Evolutionary conservation across 2,329 filamentous ascomycete species (phyloP).

Genomic region (Cadophora sp.): DNA sequence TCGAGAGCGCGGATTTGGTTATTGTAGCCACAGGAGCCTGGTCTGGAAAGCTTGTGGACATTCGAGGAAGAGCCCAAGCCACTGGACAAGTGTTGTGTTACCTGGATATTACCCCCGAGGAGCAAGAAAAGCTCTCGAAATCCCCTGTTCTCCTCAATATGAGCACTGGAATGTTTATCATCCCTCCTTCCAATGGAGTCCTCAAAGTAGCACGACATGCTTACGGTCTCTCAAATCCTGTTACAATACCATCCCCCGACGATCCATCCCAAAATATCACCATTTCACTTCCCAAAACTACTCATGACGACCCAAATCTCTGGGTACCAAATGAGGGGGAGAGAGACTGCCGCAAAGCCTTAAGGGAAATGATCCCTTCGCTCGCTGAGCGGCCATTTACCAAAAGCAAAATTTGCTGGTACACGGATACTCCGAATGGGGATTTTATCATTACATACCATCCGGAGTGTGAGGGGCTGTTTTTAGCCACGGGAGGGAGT

Average conservation of each 20-base stretch:
- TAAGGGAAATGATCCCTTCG: slow-evolving; percentile 57
- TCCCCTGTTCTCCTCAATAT: slow-evolving; percentile 79
- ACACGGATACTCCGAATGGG: slow-evolving; percentile 68
- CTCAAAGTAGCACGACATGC: slow-evolving; percentile 68
- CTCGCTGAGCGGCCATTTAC: slow-evolving; percentile 59
- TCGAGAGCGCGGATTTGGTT: slow-evolving; percentile 71
- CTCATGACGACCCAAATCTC: slow-evolving; percentile 32
- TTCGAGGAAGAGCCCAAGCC: slow-evolving; percentile 76
- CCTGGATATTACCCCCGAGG: slow-evolving; percentile 73
- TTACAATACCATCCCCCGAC: slow-evolving; percentile 35
- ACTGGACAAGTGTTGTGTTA: slow-evolving; percentile 86
- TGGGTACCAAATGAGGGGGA: slow-evolving; percentile 38
- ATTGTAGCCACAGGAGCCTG: slow-evolving; percentile 88
- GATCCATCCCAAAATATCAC: slow-evolving; percentile 26
- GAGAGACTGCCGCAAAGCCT: slow-evolving; percentile 32
- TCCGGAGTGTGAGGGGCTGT: slow-evolving; percentile 54
- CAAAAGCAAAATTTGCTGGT: slow-evolving; percentile 65
- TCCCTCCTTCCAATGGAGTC: slow-evolving; percentile 64
- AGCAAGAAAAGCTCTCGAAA: slow-evolving; percentile 68
- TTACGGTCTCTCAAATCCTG: slow-evolving; percentile 60
- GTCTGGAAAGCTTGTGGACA: slow-evolving; percentile 79
- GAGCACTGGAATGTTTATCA: slow-evolving; percentile 74
- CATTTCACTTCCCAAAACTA: slow-evolving; percentile 38
- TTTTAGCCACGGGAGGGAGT: slow-evolving; percentile 56
- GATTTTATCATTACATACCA: slow-evolving; percentile 68